Conservation (phyloP, 352 stramenopile genomes). For the Phytopythium boreale region DNA sequence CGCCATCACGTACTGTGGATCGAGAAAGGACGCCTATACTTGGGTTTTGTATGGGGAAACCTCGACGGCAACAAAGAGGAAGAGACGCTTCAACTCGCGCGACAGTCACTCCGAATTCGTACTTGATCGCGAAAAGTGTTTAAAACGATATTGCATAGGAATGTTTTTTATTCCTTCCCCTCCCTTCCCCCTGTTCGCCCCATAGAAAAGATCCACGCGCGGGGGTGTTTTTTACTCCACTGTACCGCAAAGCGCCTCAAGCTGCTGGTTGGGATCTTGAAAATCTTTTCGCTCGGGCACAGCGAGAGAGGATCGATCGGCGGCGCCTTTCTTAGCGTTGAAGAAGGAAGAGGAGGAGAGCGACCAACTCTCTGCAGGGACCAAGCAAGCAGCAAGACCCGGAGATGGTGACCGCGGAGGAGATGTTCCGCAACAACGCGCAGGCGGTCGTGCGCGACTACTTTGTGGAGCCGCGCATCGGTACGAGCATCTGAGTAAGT, state of each 20-base stretch:
- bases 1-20: background rate
- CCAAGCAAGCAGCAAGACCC: background rate
- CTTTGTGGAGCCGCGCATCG: constrained; percentile 82
- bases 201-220: background rate
- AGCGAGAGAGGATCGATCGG: background rate
- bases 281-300: background rate
- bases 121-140: background rate
- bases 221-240: too few species aligned
- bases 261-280: background rate
- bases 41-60: background rate
- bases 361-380: background rate
- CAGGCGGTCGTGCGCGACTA: constrained; percentile 84
- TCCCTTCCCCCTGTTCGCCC: too few species aligned
- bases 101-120: background rate
- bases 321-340: background rate
- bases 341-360: background rate
- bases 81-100: background rate
- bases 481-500: constrained; percentile 27
- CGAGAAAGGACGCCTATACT: background rate
- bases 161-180: too few species aligned
- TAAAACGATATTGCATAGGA: too few species aligned
- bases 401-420: constrained; percentile 58
- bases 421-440: constrained; percentile 72
- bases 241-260: too few species aligned
- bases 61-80: background rate